Percentiles rank a stretch among this genome's conserved stretches.
Conservation (phyloP, 129 eudicot genomes). For the Tanacetum coccineum region DNA sequence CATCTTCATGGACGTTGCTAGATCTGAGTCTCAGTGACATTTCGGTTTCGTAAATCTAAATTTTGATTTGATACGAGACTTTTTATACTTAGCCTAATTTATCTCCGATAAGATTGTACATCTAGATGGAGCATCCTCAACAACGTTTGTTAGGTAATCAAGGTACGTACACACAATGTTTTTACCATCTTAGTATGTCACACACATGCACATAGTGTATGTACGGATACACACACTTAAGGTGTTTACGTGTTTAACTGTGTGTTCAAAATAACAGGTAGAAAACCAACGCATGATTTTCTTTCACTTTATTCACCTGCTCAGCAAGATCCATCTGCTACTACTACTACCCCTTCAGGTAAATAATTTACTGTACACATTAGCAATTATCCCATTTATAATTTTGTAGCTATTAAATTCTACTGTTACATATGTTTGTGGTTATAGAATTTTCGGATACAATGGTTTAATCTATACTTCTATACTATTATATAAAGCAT, state of each 20-base stretch:
- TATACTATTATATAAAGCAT: no score
- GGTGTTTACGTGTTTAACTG: background rate
- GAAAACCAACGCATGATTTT: slow-evolving; percentile 89
- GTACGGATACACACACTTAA: background rate
- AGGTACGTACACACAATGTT: slow-evolving; percentile 38
- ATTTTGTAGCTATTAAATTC: background rate
- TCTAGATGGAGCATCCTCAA: slow-evolving; percentile 80
- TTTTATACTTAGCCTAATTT: slow-evolving; percentile 17
- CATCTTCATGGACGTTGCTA: slow-evolving; percentile 28
- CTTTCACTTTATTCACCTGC: slow-evolving; percentile 84
- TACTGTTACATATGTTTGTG: background rate
- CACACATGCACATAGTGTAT: slow-evolving; percentile 25
- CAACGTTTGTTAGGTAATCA: slow-evolving; percentile 70
- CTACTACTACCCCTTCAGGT: slow-evolving; percentile 35
- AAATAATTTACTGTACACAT: slow-evolving; percentile 9
- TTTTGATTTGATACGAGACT: background rate
- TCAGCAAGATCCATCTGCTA: slow-evolving; percentile 71
- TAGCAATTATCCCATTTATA: background rate
- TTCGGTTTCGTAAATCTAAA: background rate
- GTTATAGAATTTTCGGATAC: no score
- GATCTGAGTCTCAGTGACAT: slow-evolving; percentile 47
- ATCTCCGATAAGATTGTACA: background rate
- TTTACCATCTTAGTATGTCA: background rate
- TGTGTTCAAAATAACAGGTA: slow-evolving; percentile 45
- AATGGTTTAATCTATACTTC: no score